Conservation (phyloP, 1,139 yeast species). For the Candida glucosophila region DNA sequence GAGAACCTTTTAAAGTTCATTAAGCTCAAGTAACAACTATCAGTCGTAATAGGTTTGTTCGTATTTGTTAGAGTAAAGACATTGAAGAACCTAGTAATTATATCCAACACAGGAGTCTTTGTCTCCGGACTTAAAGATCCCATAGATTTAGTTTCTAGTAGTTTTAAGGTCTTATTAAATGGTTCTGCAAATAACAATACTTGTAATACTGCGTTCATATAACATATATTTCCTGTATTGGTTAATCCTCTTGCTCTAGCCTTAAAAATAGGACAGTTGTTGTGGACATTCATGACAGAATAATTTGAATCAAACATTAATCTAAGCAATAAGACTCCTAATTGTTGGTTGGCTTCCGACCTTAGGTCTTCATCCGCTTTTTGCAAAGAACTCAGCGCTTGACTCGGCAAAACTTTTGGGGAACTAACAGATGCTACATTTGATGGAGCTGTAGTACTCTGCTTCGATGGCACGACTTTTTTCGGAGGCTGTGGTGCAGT, state of each 20-base stretch:
- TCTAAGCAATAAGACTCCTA: slow-evolving; percentile 30
- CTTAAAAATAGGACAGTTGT: slow-evolving; percentile 26
- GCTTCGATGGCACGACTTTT: not conserved
- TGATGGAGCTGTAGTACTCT: not conserved
- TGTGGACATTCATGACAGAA: slow-evolving; percentile 13
- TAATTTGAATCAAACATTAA: slow-evolving; percentile 29
- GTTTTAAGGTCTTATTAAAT: slow-evolving; percentile 56
- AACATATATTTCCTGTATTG: slow-evolving; percentile 89
- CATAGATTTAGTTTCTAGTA: slow-evolving; percentile 50
- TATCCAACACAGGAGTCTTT: slow-evolving; percentile 69
- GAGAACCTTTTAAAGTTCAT: slow-evolving; percentile 56
- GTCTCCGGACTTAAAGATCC: slow-evolving; percentile 34
- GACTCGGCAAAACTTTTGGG: no score
- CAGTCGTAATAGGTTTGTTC: slow-evolving; percentile 47
- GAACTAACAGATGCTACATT: no score
- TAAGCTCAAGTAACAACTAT: slow-evolving; percentile 52
- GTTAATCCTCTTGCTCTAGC: slow-evolving; percentile 60
- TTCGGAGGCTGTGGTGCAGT: slow-evolving; percentile 3
- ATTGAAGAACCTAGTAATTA: slow-evolving; percentile 48
- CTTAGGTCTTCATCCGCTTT: no score
- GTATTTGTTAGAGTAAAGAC: slow-evolving; percentile 29
- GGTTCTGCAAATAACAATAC: slow-evolving; percentile 74
- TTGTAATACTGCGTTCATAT: slow-evolving; percentile 89
- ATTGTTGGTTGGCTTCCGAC: slow-evolving; percentile 25
- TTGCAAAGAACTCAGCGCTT: no score